Conservation (phyloP, 331 rosid species). For the Rhamnella rubrinervis region DNA sequence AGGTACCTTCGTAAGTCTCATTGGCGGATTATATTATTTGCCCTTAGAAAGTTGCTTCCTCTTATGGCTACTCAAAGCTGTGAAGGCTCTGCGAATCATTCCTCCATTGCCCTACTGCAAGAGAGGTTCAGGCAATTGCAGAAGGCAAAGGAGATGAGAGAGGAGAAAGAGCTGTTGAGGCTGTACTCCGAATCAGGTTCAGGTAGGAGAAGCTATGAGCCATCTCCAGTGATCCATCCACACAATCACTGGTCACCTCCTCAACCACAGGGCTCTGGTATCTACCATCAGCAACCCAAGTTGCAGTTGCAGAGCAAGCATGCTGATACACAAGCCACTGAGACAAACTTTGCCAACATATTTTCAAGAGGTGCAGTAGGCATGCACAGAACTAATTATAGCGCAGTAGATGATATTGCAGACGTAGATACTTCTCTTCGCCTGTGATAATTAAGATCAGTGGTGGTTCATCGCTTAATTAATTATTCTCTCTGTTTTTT, state of each 20-base stretch:
- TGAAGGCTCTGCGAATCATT: conserved; percentile 25
- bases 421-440: conserved; percentile 43
- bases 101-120: conserved; percentile 53
- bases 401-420: conserved; percentile 19
- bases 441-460: conserved; percentile 20
- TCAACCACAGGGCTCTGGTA: conserved; percentile 6
- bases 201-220: conserved; percentile 14
- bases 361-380: background rate
- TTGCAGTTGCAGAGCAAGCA: conserved; percentile 17
- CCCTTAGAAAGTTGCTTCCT: background rate
- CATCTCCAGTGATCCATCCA: conserved; percentile 29
- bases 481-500: background rate
- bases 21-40: background rate
- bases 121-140: conserved; percentile 50
- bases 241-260: background rate
- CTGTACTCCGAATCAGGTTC: conserved; percentile 30
- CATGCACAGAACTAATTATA: conserved; percentile 6
- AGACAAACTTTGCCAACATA: conserved; percentile 9
- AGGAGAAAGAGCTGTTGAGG: conserved; percentile 43
- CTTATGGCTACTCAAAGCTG: conserved; percentile 40
- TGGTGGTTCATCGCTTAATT: background rate
- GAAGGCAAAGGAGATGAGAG: conserved; percentile 51
- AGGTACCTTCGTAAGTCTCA: conserved; percentile 6
- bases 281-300: conserved; percentile 20
- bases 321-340: conserved; percentile 2